Evolutionary conservation across 2,329 filamentous ascomycete species (phyloP), one percentile per base, ranked within the genome.

Genomic region (Fusarium armeniacum): DNA sequence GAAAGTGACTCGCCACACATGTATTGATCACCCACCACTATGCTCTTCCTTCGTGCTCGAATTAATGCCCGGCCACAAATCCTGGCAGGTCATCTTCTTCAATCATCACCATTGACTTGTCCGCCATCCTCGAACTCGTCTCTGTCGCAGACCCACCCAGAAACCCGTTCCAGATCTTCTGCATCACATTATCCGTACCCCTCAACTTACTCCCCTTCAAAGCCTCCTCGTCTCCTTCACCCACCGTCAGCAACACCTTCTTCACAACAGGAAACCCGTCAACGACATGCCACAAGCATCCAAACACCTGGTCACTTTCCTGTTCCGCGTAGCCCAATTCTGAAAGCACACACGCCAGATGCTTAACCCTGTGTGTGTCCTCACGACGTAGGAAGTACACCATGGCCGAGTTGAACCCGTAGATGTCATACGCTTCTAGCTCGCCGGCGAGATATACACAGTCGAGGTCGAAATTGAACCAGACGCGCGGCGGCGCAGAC

Each of bases 161-260:
- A 80, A 83, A 84, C 6, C 82, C 81, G 43, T 77, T 77, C 83
- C 83, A 85, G 36, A 85, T 81, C 76, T 81, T 83, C 74, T 84
- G 82, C 70, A 85, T 78, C 18, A 83, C 73, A 49, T 82, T 81
- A 41, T 81, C 77, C 32, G 63, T 58, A 49, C 73, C 69, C 44
- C 73, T 62, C 49, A 79, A 71, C 60, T 77, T 73, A 36, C 75
- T 76, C 38, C 67, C 73, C 36, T 67, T 72, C 60, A 76, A 78
- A 15, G 65, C 65, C 65, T 81, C 77, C 33, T 76, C 75, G 59
- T 84, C 82, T 18, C 70, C 65, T n/a, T 78, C 75, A 28, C 77
- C 80, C 40, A 82, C 81, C 22, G 82, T 81, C 26, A 85, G 72
- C 18, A 84, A 56, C 22, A 86, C 74, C 58, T 77, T 71, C 46